Evolutionary conservation across 495 filamentous ascomycete species (phyloP).

Genomic region (Tuber microsphaerosporum): DNA sequence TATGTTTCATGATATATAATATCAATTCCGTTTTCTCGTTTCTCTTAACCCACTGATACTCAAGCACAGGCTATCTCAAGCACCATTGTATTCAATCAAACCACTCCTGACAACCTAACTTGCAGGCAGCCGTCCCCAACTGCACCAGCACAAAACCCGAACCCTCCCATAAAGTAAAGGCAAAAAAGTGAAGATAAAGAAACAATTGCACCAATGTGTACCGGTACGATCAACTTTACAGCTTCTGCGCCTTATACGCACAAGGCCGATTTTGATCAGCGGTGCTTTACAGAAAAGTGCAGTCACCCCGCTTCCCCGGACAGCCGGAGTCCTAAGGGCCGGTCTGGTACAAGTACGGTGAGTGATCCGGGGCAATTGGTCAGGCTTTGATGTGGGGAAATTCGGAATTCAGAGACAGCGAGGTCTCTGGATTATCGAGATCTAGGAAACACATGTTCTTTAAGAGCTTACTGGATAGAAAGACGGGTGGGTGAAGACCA

Average conservation of each 20-base stretch:
- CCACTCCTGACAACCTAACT: background rate
- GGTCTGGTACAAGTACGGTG: too few relatives aligned
- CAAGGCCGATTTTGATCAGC: background rate
- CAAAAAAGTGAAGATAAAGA: background rate
- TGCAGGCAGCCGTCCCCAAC: background rate
- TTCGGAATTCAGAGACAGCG: too few relatives aligned
- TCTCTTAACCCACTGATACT: background rate
- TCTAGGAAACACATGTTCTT: background rate
- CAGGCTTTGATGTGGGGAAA: too few relatives aligned
- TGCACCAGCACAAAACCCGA: background rate
- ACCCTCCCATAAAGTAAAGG: background rate
- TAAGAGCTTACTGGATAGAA: background rate
- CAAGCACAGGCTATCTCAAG: background rate
- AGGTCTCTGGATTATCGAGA: too few relatives aligned
- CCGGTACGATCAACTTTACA: background rate
- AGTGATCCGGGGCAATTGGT: too few relatives aligned
- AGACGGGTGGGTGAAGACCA: background rate
- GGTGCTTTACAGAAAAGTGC: background rate
- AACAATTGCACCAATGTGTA: background rate
- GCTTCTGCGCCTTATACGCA: background rate
- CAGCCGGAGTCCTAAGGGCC: too few relatives aligned
- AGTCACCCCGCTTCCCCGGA: background rate
- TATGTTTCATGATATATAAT: background rate
- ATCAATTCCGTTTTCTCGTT: background rate
- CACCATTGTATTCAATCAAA: background rate